Evolutionary conservation across 2,329 filamentous ascomycete species (phyloP).

Genomic region (Trichoderma asperellum): DNA sequence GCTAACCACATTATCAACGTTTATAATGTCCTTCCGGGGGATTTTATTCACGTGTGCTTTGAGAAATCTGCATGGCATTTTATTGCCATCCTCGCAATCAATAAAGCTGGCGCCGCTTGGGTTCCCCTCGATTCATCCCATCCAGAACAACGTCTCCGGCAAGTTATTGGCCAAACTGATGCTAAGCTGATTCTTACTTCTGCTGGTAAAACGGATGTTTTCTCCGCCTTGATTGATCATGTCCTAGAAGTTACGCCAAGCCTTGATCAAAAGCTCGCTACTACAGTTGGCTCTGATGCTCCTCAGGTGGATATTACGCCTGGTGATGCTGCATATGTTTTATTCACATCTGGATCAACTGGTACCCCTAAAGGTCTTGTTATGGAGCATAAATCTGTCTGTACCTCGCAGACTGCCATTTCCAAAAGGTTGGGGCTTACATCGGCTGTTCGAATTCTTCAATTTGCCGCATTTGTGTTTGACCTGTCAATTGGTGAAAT

Average conservation of each 20-base stretch:
- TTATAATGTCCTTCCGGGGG: background rate
- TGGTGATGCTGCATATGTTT: background rate
- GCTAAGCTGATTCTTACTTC: slow-evolving; percentile 20
- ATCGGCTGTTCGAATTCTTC: background rate
- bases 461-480: slow-evolving; percentile 25
- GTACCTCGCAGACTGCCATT: background rate
- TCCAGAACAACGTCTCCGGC: slow-evolving; percentile 24
- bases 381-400: slow-evolving; percentile 11
- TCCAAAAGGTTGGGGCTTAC: background rate
- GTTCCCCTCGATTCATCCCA: slow-evolving; percentile 31
- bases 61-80: slow-evolving; percentile 23
- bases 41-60: slow-evolving; percentile 19
- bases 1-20: background rate
- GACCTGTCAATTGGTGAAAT: slow-evolving; percentile 25
- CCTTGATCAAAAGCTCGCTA: background rate
- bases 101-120: slow-evolving; percentile 32
- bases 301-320: background rate
- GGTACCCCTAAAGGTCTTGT: slow-evolving; percentile 19
- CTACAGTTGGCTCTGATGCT: background rate
- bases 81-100: slow-evolving; percentile 18
- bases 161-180: slow-evolving; percentile 23
- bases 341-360: slow-evolving; percentile 25
- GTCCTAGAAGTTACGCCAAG: slow-evolving; percentile 25
- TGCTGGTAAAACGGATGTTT: slow-evolving; percentile 29
- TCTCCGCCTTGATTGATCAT: slow-evolving; percentile 27